These are phyloP conservation scores for Erigeron canadensis DNA, from an alignment of 129 eudicot genomes.

Conservation along the genomic window DNA sequence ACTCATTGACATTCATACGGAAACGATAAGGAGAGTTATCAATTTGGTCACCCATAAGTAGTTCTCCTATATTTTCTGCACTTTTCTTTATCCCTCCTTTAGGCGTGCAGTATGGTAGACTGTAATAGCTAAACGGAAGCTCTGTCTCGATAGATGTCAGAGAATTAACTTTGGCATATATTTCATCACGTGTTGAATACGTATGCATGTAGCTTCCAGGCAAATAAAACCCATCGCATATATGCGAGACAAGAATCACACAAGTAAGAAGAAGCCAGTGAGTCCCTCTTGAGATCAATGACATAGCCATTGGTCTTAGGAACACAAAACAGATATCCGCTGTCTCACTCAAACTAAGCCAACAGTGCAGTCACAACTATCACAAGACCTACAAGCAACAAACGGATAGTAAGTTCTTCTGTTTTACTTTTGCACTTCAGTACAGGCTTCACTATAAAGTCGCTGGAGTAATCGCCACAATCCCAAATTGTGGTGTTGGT, in stretches of 20 bases:
- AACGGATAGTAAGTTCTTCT: neutral
- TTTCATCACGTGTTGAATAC: conserved; percentile 50
- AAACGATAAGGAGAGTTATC: conserved; percentile 74
- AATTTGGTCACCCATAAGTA: conserved; percentile 76
- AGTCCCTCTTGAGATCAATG: conserved; percentile 46
- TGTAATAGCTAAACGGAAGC: conserved; percentile 71
- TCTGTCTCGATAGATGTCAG: conserved; percentile 69
- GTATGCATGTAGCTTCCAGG: conserved; percentile 81
- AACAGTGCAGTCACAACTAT: conserved; percentile 7
- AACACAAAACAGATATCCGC: conserved; percentile 16
- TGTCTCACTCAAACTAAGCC: conserved; percentile 21
- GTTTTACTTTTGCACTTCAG: neutral
- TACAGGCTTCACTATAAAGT: no score
- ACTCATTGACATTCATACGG: conserved; percentile 60
- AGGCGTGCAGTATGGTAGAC: conserved; percentile 70
- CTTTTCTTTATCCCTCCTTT: conserved; percentile 60
- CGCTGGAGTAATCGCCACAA: no score
- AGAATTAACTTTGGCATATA: conserved; percentile 61
- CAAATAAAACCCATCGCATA: conserved; percentile 62
- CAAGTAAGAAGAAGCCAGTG: conserved; percentile 30
- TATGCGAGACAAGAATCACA: conserved; percentile 31
- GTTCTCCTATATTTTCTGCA: conserved; percentile 74
- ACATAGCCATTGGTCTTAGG: conserved; percentile 43
- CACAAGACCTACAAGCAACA: conserved; percentile 28
- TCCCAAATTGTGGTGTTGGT: no score